Base-by-base conservation (phyloP, 768 basidiomycete genomes). In the Hypholoma fasciculare region DNA sequence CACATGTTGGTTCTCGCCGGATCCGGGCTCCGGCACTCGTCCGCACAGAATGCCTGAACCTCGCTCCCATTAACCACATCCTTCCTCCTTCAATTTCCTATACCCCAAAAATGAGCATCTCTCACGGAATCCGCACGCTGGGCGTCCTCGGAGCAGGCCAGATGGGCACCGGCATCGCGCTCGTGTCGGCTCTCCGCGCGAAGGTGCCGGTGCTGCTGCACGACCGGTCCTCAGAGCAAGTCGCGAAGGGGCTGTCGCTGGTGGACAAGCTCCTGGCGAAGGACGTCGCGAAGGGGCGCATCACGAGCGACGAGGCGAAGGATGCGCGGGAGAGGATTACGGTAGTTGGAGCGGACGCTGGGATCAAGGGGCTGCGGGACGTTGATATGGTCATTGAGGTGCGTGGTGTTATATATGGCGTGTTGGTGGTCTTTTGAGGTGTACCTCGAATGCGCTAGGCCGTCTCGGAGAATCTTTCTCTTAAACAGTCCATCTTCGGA, bases 371-470 rank as follows among this genome's bases (percentile, higher is more conserved):
- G 2, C 65, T 94, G 63, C 78, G 86, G 49, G 94, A 95, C 67
- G 90, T 87, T 7, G 94, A 96, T 67, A 88, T 98, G 84, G 91
- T 94, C 44, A 79, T 98, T 49, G 96, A 98, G 84, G 92, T 89
- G 60, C 55, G 23, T 36, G 17, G 12, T 19, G 48, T 38, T 27
- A 20, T 30, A 40, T 30, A 1, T n/a, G n/a, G 52, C 39, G 40
- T 20, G 19, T 19, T 11, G 38, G 19, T 6, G 37, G 4, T 5
- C 7, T 37, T 23, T 39, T 17, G 51, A 40, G 13, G 17, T 19
- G n/a, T 19, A 6, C 16, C 16, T 20, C 23, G 4, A 5, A 3
- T 12, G 17, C 5, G 23, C 7, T 62, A 95, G 88, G 96, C 96
- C 0, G 94, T 91, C 0, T 92, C 94, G 2, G 96, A 98, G 72